Conservation (phyloP, 805 yeast genomes). For the Pichia eremophila region DNA sequence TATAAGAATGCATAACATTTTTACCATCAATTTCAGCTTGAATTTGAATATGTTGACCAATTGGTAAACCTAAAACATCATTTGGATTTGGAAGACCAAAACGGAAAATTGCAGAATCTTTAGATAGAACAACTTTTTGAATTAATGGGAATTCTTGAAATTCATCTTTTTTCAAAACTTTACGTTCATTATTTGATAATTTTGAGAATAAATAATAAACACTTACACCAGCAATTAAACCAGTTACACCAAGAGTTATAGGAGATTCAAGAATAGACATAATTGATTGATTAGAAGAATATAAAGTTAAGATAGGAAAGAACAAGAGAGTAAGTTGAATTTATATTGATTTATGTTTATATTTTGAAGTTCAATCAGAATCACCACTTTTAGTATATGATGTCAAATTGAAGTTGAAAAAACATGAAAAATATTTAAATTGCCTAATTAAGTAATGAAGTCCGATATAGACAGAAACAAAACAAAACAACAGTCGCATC, state of each 20-base stretch:
- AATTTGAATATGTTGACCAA: constrained; percentile 88
- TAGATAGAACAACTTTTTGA: constrained; percentile 64
- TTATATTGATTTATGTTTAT: too few species aligned
- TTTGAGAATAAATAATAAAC: constrained; percentile 15
- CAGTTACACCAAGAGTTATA: not conserved
- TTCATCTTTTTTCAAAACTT: constrained; percentile 50
- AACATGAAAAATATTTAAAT: too few species aligned
- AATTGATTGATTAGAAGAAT: too few species aligned
- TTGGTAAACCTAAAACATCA: constrained; percentile 78
- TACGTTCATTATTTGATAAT: constrained; percentile 21
- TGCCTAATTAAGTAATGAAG: too few species aligned
- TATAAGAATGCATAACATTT: constrained; percentile 77
- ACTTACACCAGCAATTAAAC: constrained; percentile 1
- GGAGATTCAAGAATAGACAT: not conserved
- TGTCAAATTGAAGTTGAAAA: too few species aligned
- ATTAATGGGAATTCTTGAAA: constrained; percentile 75
- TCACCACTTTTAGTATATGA: too few species aligned
- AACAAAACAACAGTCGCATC: too few species aligned
- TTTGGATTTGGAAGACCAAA: constrained; percentile 70
- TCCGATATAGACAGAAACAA: too few species aligned
- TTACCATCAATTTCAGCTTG: constrained; percentile 69
- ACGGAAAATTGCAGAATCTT: constrained; percentile 75
- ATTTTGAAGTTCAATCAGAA: too few species aligned
- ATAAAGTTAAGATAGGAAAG: too few species aligned
- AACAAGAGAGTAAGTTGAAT: too few species aligned